These are phyloP conservation scores for Yamadazyma dushanensis DNA, from an alignment of 1,139 yeast genomes.

Conservation along the genomic window DNA sequence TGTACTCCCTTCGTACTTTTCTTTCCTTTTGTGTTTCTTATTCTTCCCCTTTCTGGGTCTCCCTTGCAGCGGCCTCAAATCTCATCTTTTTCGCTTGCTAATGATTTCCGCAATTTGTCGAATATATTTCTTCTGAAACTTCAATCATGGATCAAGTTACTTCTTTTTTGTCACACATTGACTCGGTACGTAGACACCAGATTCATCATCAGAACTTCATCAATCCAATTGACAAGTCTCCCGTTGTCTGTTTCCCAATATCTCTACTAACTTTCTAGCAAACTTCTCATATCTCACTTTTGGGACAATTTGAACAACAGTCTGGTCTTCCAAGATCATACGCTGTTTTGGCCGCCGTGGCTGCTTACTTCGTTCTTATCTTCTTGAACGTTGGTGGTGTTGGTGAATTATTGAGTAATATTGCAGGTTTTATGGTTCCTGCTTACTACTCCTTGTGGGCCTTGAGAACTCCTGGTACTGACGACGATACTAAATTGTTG, in stretches of 20 bases:
- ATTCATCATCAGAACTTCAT: background rate
- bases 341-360: constrained; percentile 66
- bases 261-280: constrained; percentile 5
- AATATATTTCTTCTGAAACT: background rate
- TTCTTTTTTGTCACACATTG: constrained; percentile 16
- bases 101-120: background rate
- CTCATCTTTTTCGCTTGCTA: background rate
- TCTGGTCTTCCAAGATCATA: constrained; percentile 89
- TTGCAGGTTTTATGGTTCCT: constrained; percentile 89
- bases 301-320: constrained; percentile 53
- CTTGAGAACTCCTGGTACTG: constrained; percentile 63
- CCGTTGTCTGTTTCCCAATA: background rate
- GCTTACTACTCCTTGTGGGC: constrained; percentile 88
- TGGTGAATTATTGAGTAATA: constrained; percentile 89
- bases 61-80: no score
- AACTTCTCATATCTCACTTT: constrained; percentile 13
- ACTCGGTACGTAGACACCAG: constrained; percentile 14
- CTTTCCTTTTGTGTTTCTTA: no score
- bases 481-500: constrained; percentile 83
- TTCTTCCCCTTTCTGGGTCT: no score
- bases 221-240: background rate
- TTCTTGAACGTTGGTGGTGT: constrained; percentile 90
- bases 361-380: constrained; percentile 68
- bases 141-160: constrained; percentile 18
- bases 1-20: no score